Percentiles rank a stretch among this genome's conserved stretches.
Conservation (phyloP, 108 stramenopile species). For the Nitzschia palea region DNA sequence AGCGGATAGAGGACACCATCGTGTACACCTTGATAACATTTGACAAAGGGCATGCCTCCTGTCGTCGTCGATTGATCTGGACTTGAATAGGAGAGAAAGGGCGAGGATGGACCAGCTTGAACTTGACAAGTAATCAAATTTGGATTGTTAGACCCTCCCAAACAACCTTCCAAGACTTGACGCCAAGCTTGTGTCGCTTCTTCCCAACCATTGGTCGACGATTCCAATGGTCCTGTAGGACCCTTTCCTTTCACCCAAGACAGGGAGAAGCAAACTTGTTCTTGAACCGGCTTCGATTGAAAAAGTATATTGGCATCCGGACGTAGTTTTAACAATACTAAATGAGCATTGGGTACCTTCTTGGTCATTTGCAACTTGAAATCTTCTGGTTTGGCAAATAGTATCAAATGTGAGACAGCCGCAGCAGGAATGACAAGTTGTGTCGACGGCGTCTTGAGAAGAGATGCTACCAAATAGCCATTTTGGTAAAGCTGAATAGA, state of each 20-base stretch:
- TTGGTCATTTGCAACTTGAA: constrained; percentile 43
- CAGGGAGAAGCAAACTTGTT: constrained; percentile 65
- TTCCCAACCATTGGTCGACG: constrained; percentile 1
- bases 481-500: constrained; percentile 31
- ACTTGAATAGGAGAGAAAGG: neutral
- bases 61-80: constrained; percentile 51
- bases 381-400: constrained; percentile 78
- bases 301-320: constrained; percentile 16
- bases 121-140: constrained; percentile 1
- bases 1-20: constrained; percentile 80
- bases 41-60: constrained; percentile 75
- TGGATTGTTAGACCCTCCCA: constrained; percentile 21
- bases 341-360: neutral
- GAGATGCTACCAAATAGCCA: constrained; percentile 48
- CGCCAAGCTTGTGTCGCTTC: constrained; percentile 22
- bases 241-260: constrained; percentile 28
- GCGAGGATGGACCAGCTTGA: neutral
- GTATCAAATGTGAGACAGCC: constrained; percentile 36
- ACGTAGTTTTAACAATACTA: constrained; percentile 19
- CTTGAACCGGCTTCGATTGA: constrained; percentile 39
- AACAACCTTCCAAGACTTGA: constrained; percentile 28
- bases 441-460: constrained; percentile 34
- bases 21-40: constrained; percentile 72
- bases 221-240: constrained; percentile 10
- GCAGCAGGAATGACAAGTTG: neutral